Base-by-base conservation (phyloP, 352 stramenopile genomes). In the Globisporangium takayamanum region DNA sequence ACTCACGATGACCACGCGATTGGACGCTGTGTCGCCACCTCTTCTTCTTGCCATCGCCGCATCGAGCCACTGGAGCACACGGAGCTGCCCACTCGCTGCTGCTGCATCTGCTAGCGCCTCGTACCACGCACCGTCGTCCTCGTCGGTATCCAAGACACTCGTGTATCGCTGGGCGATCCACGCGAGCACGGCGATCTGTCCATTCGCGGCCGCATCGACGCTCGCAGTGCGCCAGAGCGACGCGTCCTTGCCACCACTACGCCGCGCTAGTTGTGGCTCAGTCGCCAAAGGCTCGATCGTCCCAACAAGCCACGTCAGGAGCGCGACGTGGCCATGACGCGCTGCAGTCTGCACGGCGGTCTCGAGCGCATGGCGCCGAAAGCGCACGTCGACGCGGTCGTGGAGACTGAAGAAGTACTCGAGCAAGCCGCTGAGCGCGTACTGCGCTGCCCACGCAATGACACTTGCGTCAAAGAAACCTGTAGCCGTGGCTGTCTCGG, bases 401-500 rank as follows among this genome's bases (percentile, higher is more conserved):
- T 63, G 64, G 14, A 64, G 55, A 6, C 60, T 42, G 39, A 78
- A 74, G 7, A 69, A 51, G 30, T 64, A 74, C 39, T 51, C 63
- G 16, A 76, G 56, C 51, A 73, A 70, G 16, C 39, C 47, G 22
- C 70, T 63, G 30, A 70, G 71, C 12, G 65, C 55, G 45, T 73
- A 74, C 39, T 65, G 68, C 11, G 73, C 63, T 2, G 68, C 70
- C 68, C 70, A 78, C 26, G 65, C 62, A 14, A 79, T 55, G 12
- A 74, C 59, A 0, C 55, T 52, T 0, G 63, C 63, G 41, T 76
- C 62, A 11, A 53, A 41, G 28, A 39, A 41, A 12, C 47, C 11
- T n/a, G 47, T 8, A 15, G 15, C 48, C 30, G 22, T 25, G 2
- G 25, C 25, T 14, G 48, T 22, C 2, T 61, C 44, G 2, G 37